Evolutionary conservation across 2,329 filamentous ascomycete species (phyloP).

Genomic region (Monosporascus sp.): DNA sequence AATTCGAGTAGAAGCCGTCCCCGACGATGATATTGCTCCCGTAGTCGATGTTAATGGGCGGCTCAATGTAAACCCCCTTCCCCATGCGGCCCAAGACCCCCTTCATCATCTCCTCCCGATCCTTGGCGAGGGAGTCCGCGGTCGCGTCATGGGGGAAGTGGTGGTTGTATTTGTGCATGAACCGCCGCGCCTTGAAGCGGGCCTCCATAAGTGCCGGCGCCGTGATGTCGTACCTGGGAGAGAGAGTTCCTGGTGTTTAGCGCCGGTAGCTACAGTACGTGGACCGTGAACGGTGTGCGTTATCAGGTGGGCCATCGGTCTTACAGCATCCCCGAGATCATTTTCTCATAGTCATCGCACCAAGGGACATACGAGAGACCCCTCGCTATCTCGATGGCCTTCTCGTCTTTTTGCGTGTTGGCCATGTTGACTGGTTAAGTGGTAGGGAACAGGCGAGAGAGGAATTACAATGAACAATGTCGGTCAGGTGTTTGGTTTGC

Average conservation of each 20-base stretch:
- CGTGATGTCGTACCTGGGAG: constrained; percentile 44
- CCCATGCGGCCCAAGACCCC: constrained; percentile 47
- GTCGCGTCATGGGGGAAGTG: constrained; percentile 47
- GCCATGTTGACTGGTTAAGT: constrained; percentile 24
- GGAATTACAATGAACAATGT: neutral
- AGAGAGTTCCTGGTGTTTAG: neutral
- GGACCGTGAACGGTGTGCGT: no score
- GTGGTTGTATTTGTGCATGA: constrained; percentile 55
- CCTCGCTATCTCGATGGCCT: constrained; percentile 40
- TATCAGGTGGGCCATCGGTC: constrained; percentile 8
- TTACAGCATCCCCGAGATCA: constrained; percentile 57
- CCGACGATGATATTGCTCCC: constrained; percentile 61
- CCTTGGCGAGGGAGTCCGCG: constrained; percentile 31
- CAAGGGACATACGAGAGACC: constrained; percentile 47
- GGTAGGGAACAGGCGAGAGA: neutral
- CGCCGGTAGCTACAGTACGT: neutral
- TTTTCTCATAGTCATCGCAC: constrained; percentile 56
- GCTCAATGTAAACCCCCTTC: constrained; percentile 52
- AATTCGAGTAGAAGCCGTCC: constrained; percentile 59
- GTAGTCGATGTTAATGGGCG: constrained; percentile 59
- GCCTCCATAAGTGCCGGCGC: constrained; percentile 43
- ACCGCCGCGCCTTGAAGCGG: constrained; percentile 49
- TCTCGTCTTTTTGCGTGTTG: constrained; percentile 34
- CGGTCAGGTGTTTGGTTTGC: no score
- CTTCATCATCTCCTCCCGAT: constrained; percentile 41